Percentiles rank a stretch among this genome's conserved stretches.
These are phyloP conservation scores for Suhomyces tanzawaensis DNA, from an alignment of 805 yeast genomes.

Conservation along the genomic window DNA sequence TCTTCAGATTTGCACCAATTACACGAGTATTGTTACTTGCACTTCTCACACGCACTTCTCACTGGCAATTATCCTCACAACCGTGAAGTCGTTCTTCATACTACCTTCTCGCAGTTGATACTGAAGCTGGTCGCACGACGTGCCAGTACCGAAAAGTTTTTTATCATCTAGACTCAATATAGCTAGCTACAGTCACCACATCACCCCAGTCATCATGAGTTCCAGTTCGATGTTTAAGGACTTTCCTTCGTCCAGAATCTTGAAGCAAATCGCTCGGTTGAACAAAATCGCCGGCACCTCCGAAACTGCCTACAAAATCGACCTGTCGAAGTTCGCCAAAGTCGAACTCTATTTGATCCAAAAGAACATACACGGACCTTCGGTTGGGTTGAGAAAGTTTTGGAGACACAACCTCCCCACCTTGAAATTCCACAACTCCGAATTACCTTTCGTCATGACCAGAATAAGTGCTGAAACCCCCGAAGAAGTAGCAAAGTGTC, in stretches of 20 bases:
- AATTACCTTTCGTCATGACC: conserved; percentile 56
- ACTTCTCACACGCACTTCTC: too few species aligned
- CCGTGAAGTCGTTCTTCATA: too few species aligned
- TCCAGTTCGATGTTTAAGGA: conserved; percentile 17
- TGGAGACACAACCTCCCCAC: conserved; percentile 76
- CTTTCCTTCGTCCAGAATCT: conserved; percentile 40
- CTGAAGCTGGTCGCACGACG: too few species aligned
- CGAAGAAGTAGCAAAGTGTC: conserved; percentile 44
- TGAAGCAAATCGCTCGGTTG: conserved; percentile 50
- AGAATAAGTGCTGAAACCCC: conserved; percentile 46
- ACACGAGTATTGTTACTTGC: too few species aligned
- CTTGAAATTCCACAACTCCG: conserved; percentile 80
- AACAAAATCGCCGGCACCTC: conserved; percentile 52
- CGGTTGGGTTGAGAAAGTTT: conserved; percentile 69
- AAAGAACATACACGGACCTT: conserved; percentile 46
- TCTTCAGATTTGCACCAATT: too few species aligned
- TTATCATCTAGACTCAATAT: background rate
- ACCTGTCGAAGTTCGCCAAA: conserved; percentile 24
- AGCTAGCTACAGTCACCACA: too few species aligned
- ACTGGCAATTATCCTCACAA: too few species aligned
- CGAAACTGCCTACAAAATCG: conserved; percentile 33
- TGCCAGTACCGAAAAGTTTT: background rate
- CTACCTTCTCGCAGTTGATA: too few species aligned
- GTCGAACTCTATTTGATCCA: conserved; percentile 51
- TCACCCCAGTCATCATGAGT: background rate